Conservation (phyloP, 176 grass and related monocot genomes). For the Eleusine indica region DNA sequence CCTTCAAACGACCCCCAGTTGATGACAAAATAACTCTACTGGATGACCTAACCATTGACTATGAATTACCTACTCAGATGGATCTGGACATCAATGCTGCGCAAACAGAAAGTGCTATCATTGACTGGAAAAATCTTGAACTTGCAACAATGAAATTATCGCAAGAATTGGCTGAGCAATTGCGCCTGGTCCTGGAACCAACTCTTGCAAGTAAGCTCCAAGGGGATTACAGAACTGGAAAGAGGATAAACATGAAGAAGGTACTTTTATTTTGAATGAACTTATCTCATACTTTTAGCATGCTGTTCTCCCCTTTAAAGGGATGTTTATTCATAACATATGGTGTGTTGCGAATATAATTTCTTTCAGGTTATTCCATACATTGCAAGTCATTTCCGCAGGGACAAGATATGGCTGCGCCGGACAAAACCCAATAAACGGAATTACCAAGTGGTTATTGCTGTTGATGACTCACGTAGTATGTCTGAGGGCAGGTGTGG, state of each 20-base stretch:
- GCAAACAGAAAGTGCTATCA: conserved; percentile 46
- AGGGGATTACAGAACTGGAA: conserved; percentile 99
- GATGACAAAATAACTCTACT: conserved; percentile 50
- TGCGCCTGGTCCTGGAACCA: conserved; percentile 95
- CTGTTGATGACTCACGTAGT: conserved; percentile 87
- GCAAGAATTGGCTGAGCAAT: conserved; percentile 91
- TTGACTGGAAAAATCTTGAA: conserved; percentile 81
- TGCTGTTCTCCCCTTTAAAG: conserved; percentile 13
- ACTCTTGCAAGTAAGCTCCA: conserved; percentile 97
- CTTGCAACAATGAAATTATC: conserved; percentile 75
- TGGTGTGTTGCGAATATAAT: conserved; percentile 2
- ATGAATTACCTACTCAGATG: conserved; percentile 45
- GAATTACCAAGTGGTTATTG: conserved; percentile 91
- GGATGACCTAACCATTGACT: conserved; percentile 35
- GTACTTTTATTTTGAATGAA: conserved; percentile 45
- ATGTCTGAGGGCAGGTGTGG: conserved; percentile 94
- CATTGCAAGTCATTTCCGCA: conserved; percentile 88
- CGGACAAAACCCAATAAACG: conserved; percentile 96
- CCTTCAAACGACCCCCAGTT: conserved; percentile 54
- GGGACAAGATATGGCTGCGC: conserved; percentile 94
- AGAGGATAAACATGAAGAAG: conserved; percentile 99
- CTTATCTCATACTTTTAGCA: neutral
- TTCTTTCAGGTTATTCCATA: conserved; percentile 87
- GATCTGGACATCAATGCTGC: conserved; percentile 52
- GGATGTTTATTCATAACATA: conserved; percentile 32